Conservation (phyloP, 129 eudicot genomes). For the Gnaphalium uliginosum region DNA sequence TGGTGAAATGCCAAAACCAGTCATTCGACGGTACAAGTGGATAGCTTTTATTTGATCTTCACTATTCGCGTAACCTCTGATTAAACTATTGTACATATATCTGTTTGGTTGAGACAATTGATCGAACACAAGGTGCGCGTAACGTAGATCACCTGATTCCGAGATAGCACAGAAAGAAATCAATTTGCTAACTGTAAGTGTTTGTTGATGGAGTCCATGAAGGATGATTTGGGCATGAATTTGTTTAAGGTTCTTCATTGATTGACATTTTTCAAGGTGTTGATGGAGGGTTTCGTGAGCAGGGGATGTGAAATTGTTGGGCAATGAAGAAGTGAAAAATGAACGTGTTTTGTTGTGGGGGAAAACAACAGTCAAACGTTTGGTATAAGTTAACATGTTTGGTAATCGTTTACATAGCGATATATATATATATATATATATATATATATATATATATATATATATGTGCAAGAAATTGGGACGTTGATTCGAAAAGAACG, state of each 20-base stretch:
- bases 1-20: conserved; percentile 27
- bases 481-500: too few relatives aligned
- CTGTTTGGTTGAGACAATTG: conserved; percentile 34
- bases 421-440: too few relatives aligned
- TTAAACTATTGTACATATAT: conserved; percentile 33
- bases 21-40: conserved; percentile 24
- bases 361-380: conserved; percentile 25
- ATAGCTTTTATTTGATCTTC: conserved; percentile 13
- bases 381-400: conserved; percentile 23
- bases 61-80: conserved; percentile 32
- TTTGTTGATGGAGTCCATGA: conserved; percentile 39
- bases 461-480: too few relatives aligned
- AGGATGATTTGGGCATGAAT: conserved; percentile 44
- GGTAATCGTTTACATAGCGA: conserved; percentile 11
- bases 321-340: neutral
- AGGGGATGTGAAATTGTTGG: conserved; percentile 20
- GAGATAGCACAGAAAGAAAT: conserved; percentile 35
- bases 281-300: conserved; percentile 31
- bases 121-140: conserved; percentile 40
- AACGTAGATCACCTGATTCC: conserved; percentile 11
- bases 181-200: conserved; percentile 35
- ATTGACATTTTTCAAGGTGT: conserved; percentile 36
- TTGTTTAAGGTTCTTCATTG: conserved; percentile 30
- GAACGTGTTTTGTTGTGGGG: conserved; percentile 26
- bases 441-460: too few relatives aligned